Percentiles rank a stretch among this genome's conserved stretches.
These are phyloP conservation scores for Aureobasidium sp. DNA, from an alignment of 2,329 filamentous ascomycete species.

Conservation along the genomic window DNA sequence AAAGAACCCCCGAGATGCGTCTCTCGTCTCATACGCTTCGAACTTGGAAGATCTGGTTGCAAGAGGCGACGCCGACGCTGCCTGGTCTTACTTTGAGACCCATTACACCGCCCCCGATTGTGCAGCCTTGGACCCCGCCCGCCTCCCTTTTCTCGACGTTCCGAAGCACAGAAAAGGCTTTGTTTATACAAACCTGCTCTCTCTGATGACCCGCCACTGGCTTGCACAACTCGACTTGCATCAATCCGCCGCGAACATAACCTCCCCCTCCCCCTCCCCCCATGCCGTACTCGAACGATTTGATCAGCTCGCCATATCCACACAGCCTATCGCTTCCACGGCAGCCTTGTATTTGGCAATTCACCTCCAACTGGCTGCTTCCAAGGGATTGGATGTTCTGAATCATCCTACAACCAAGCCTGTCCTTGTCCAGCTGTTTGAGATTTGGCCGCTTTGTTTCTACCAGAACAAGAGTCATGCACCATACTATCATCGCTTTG, in stretches of 20 bases:
- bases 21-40: neutral
- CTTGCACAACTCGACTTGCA: neutral
- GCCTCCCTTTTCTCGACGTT: neutral
- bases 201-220: neutral
- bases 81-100: conserved; percentile 1
- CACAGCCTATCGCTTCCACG: neutral
- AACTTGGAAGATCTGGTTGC: neutral
- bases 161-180: neutral
- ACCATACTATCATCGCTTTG: neutral
- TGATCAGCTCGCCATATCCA: neutral
- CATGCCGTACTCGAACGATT: neutral
- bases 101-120: conserved; percentile 2
- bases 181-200: neutral
- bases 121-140: neutral
- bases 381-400: neutral
- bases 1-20: neutral
- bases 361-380: neutral
- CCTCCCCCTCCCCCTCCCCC: neutral
- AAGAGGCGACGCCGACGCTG: neutral
- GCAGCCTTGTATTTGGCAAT: neutral
- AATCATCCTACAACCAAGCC: neutral
- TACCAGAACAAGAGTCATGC: neutral
- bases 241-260: neutral
- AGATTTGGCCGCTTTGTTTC: neutral
- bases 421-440: neutral